Base-by-base conservation (phyloP, 192 early-diverging fungal genomes). In the Nowakowskiella sp. region DNA sequence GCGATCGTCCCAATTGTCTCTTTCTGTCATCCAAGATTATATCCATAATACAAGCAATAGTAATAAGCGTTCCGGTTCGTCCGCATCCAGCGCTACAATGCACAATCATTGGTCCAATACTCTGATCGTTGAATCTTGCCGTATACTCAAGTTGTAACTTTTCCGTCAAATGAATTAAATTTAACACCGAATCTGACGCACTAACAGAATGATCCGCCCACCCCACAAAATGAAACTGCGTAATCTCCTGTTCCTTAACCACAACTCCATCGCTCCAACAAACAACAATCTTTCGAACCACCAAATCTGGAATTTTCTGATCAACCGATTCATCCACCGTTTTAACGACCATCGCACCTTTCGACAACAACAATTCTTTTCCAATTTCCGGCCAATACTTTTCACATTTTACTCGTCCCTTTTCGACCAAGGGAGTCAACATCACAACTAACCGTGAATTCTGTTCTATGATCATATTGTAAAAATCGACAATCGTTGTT, bases 401-500 rank as follows among this genome's bases (percentile, higher is more conserved):
- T 49, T 85, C 77, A 49, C 89, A 94, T 58, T 95, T 95, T 5
- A 69, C 53, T 26, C 77, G 67, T 3, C 84, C 74, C 33, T 71
- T 72, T 57, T 89, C 85, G 30, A 86, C 81, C 67, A 89, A 87
- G 5, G 68, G 63, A 4, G 92, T 92, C 53, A 97, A 67, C 82
- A 92, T 92, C 1, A 94, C 89, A 52, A 97, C 80, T 4, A 97
- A 81, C 1, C 66, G 55, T 2, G 72, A 60, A 27, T 74, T 57
- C 31, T 93, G 84, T 59, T 97, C 88, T 73, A 78, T 77, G 3
- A 88, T 70, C 89, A 94, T 91, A 56, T 73, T 71, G 92, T 92
- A 97, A 64, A 97, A 95, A 49, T 89, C 89, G 25, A 65, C 52
- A 22, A 82, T 64, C 0, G 91, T 94, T 6, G 69, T 65, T 0